Conservation (phyloP, 345 rosid species). For the Combretum micranthum region DNA sequence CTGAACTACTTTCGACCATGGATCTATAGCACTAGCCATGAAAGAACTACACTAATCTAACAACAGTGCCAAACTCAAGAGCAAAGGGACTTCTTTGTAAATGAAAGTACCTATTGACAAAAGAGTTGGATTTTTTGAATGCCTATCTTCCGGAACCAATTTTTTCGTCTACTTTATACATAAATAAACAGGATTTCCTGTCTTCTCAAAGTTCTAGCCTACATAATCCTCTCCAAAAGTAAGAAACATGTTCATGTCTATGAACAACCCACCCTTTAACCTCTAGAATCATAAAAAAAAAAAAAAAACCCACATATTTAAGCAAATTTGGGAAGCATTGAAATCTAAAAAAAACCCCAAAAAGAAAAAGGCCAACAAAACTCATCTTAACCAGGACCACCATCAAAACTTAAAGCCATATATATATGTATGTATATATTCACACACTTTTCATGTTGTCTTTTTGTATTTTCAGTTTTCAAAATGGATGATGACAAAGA, state of each 20-base stretch:
- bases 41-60: background rate
- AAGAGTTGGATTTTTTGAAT: constrained; percentile 77
- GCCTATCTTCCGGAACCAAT: constrained; percentile 77
- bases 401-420: no score
- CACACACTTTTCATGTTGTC: no score
- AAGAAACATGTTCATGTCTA: constrained; percentile 84
- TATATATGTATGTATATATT: no score
- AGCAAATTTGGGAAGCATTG: background rate
- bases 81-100: background rate
- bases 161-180: constrained; percentile 73
- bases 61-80: background rate
- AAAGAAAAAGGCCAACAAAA: constrained; percentile 12
- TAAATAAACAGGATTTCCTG: constrained; percentile 83
- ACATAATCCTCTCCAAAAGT: constrained; percentile 89
- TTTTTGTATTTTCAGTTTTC: no score
- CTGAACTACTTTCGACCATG: no score
- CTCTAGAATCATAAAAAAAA: constrained; percentile 43
- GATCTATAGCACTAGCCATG: no score
- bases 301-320: background rate
- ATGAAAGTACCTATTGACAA: constrained; percentile 72
- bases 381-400: background rate
- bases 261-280: constrained; percentile 83
- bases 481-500: no score
- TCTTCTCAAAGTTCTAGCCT: constrained; percentile 84
- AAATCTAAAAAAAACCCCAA: background rate